Evolutionary conservation across 2,329 filamentous ascomycete species (phyloP).

Genomic region (Clonostachys byssicola): DNA sequence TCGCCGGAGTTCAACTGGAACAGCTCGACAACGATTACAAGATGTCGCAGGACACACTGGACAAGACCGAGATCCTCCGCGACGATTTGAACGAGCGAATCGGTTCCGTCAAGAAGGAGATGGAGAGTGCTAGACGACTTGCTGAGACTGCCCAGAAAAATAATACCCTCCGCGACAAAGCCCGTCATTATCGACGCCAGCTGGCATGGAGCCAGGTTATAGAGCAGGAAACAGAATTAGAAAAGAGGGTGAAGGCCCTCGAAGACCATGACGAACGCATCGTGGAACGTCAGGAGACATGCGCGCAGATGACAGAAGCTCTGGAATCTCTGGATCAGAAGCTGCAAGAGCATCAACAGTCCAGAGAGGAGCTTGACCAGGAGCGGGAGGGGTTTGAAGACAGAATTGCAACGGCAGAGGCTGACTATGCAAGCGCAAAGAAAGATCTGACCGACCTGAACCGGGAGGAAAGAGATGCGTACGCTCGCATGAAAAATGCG

Average conservation of each 20-base stretch:
- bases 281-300: slow-evolving; percentile 14
- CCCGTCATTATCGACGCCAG: slow-evolving; percentile 58
- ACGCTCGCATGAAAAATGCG: slow-evolving; percentile 49
- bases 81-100: slow-evolving; percentile 28
- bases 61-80: slow-evolving; percentile 47
- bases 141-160: slow-evolving; percentile 64
- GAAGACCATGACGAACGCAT: slow-evolving; percentile 15
- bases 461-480: slow-evolving; percentile 63
- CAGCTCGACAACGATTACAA: slow-evolving; percentile 89
- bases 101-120: slow-evolving; percentile 27
- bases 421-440: slow-evolving; percentile 47
- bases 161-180: slow-evolving; percentile 57
- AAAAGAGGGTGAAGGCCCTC: slow-evolving; percentile 21
- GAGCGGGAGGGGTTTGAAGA: slow-evolving; percentile 43
- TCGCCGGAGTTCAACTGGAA: slow-evolving; percentile 90
- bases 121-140: slow-evolving; percentile 58
- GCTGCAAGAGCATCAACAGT: slow-evolving; percentile 28
- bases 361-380: slow-evolving; percentile 34
- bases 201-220: slow-evolving; percentile 86
- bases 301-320: slow-evolving; percentile 40
- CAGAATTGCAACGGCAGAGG: slow-evolving; percentile 36
- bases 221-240: slow-evolving; percentile 60
- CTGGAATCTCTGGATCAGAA: slow-evolving; percentile 42
- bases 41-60: slow-evolving; percentile 73
- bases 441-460: slow-evolving; percentile 49